These are phyloP conservation scores for Paramecium sexaurelia DNA, from an alignment of 73 alveolate species.

Conservation along the genomic window DNA sequence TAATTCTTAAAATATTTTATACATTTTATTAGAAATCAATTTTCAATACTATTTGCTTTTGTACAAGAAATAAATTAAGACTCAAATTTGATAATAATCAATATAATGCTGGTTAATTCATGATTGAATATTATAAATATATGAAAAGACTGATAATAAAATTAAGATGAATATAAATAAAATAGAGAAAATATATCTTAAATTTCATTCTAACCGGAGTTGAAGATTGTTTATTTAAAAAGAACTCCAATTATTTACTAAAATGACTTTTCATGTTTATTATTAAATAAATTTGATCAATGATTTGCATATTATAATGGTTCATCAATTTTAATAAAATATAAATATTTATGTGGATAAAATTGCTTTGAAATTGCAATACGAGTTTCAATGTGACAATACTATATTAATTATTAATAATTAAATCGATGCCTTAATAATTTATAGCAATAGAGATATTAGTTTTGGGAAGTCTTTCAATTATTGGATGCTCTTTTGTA, in stretches of 20 bases:
- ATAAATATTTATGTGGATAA: neutral
- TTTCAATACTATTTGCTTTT: too few relatives aligned
- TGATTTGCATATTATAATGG: neutral
- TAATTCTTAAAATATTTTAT: neutral
- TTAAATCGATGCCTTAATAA: neutral
- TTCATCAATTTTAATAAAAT: neutral
- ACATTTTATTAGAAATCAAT: neutral
- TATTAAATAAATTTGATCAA: neutral
- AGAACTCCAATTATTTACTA: too few relatives aligned
- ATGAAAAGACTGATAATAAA: too few relatives aligned
- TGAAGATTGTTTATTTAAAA: too few relatives aligned
- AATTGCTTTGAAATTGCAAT: neutral
- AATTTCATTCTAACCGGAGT: too few relatives aligned
- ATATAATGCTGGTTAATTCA: too few relatives aligned
- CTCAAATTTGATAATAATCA: too few relatives aligned
- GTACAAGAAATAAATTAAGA: too few relatives aligned
- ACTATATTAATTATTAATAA: neutral
- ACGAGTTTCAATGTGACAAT: neutral
- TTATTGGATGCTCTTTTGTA: slow-evolving; percentile 27
- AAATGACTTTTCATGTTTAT: too few relatives aligned
- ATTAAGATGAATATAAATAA: too few relatives aligned
- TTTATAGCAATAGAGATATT: neutral
- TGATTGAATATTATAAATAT: too few relatives aligned
- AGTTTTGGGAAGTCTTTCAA: neutral
- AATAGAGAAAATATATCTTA: too few relatives aligned